Evolutionary conservation across 2,329 filamentous ascomycete species (phyloP).

Genomic region (Colletotrichum liriopes): DNA sequence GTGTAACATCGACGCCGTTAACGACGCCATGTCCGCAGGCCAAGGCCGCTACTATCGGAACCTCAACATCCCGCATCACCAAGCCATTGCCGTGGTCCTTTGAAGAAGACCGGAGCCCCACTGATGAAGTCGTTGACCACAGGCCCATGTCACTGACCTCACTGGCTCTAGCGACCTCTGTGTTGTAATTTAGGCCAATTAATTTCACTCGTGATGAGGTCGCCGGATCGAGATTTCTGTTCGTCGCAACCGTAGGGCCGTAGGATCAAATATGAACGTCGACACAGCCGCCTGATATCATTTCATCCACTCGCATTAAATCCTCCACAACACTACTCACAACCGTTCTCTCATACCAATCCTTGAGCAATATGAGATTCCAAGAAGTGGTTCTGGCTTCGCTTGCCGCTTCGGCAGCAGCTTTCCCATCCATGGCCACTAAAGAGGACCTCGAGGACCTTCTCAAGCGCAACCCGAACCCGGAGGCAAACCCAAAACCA

Average conservation of each 20-base stretch:
- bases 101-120: background rate
- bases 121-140: background rate
- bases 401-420: conserved; percentile 19
- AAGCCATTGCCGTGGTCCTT: background rate
- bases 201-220: background rate
- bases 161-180: too few species aligned
- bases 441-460: conserved; percentile 20
- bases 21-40: background rate
- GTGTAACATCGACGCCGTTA: background rate
- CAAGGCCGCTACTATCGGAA: background rate
- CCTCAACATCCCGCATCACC: background rate
- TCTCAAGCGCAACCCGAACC: conserved; percentile 19
- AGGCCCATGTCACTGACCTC: background rate
- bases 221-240: background rate
- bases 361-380: conserved; percentile 13
- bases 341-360: fast-evolving
- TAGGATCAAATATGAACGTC: background rate
- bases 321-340: too few species aligned
- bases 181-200: background rate
- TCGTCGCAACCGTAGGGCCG: background rate
- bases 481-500: conserved; percentile 24
- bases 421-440: conserved; percentile 29
- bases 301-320: background rate
- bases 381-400: background rate
- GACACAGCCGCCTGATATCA: background rate